Evolutionary conservation across 768 basidiomycete genomes (phyloP).

Genomic region (Leccinum subgranulosum): DNA sequence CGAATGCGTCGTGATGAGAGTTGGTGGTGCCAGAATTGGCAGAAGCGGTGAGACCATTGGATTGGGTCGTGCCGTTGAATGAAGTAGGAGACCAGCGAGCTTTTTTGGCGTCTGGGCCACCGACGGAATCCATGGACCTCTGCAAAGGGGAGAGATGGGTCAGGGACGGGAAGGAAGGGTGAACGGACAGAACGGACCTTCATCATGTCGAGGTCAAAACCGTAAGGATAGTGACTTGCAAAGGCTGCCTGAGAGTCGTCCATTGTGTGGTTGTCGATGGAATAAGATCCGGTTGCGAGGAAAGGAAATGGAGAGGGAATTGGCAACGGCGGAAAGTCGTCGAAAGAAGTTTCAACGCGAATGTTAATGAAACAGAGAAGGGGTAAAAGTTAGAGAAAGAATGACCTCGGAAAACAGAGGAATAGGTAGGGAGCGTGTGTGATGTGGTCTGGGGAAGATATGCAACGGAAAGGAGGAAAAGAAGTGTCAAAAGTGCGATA

Average conservation of each 20-base stretch:
- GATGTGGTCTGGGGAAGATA: constrained; percentile 28
- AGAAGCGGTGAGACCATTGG: constrained; percentile 35
- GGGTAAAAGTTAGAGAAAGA: constrained; percentile 57
- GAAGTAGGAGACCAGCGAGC: constrained; percentile 83
- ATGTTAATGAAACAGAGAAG: constrained; percentile 45
- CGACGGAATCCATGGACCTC: constrained; percentile 84
- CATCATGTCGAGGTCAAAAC: constrained; percentile 90
- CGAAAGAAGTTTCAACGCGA: constrained; percentile 29
- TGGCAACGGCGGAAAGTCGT: constrained; percentile 48
- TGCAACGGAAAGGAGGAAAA: constrained; percentile 19
- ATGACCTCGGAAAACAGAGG: constrained; percentile 35
- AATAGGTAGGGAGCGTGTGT: constrained; percentile 45
- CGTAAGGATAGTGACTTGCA: constrained; percentile 68
- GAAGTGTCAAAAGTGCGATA: constrained; percentile 28
- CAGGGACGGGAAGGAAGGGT: neutral
- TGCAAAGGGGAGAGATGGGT: constrained; percentile 29
- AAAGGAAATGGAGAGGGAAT: constrained; percentile 42
- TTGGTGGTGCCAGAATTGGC: constrained; percentile 35
- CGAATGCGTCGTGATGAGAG: constrained; percentile 66
- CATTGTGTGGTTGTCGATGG: constrained; percentile 42
- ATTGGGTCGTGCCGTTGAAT: constrained; percentile 33
- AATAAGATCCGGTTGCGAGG: constrained; percentile 20
- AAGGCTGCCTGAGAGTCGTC: constrained; percentile 74
- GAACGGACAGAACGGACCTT: constrained; percentile 49
- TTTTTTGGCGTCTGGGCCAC: constrained; percentile 85